These are phyloP conservation scores for Trichoderma lentiforme DNA, from an alignment of 2,329 filamentous ascomycete genomes.

Conservation along the genomic window DNA sequence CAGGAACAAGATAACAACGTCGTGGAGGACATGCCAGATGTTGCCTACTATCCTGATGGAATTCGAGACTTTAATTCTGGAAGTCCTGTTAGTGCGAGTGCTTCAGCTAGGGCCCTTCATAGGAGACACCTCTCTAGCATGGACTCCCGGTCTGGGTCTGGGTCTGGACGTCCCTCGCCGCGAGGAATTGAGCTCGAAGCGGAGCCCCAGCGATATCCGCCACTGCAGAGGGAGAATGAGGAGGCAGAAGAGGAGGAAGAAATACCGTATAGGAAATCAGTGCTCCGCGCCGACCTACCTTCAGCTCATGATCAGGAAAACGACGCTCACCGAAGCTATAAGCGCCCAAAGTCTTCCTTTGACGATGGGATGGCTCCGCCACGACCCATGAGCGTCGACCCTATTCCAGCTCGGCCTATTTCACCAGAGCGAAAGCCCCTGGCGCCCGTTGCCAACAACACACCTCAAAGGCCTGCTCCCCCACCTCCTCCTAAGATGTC, in stretches of 20 bases:
- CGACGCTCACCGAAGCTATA: conserved; percentile 68
- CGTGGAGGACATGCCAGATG: conserved; percentile 36
- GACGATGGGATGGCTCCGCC: conserved; percentile 50
- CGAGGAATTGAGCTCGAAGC: conserved; percentile 23
- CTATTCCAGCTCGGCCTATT: conserved; percentile 32
- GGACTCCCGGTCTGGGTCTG: conserved; percentile 28
- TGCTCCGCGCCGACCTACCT: conserved; percentile 52
- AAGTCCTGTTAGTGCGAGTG: conserved; percentile 53
- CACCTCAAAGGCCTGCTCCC: conserved; percentile 73
- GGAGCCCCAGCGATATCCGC: conserved; percentile 27
- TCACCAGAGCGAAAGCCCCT: conserved; percentile 58
- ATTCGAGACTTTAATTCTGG: conserved; percentile 54
- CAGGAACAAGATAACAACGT: conserved; percentile 44
- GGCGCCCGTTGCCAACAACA: conserved; percentile 57
- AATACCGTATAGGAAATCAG: conserved; percentile 45
- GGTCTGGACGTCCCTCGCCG: conserved; percentile 32
- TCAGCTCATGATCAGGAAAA: conserved; percentile 80
- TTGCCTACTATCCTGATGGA: conserved; percentile 42
- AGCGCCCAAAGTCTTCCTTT: conserved; percentile 54
- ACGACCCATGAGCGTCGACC: conserved; percentile 47
- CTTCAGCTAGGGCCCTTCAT: conserved; percentile 41
- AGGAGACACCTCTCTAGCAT: conserved; percentile 39
- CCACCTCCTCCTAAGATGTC: conserved; percentile 95
- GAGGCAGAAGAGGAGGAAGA: conserved; percentile 35
- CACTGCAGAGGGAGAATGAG: conserved; percentile 23